phyloP scores from a whole-genome alignment of 2,329 filamentous ascomycete genomes.

The Aspergillus alliaceus region DNA sequence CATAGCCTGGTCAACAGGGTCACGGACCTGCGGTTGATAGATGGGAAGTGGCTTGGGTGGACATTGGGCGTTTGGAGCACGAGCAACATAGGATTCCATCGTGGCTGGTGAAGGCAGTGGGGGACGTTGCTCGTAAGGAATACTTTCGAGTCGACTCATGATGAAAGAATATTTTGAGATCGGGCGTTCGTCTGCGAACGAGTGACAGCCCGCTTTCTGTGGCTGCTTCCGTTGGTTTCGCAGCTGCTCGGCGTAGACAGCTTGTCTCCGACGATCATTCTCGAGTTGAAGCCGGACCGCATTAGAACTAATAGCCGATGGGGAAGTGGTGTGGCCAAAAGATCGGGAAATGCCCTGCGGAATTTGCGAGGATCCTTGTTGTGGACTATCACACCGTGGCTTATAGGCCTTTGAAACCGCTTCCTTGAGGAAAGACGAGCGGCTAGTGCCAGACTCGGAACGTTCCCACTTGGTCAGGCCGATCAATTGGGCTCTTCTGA shows the following conservation, averaged over 20 bases:
- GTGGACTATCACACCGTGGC: slow-evolving; percentile 29
- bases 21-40: slow-evolving; percentile 37
- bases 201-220: slow-evolving; percentile 12
- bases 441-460: slow-evolving; percentile 47
- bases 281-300: slow-evolving; percentile 15
- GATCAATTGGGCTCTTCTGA: slow-evolving; percentile 53
- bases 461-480: slow-evolving; percentile 60
- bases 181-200: slow-evolving; percentile 37
- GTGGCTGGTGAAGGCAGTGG: slow-evolving; percentile 17
- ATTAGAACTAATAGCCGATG: slow-evolving; percentile 8
- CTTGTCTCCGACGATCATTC: slow-evolving; percentile 29
- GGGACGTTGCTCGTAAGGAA: slow-evolving; percentile 12
- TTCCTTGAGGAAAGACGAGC: slow-evolving; percentile 60
- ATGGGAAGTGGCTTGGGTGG: background rate
- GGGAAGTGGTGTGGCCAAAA: slow-evolving; percentile 4
- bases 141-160: slow-evolving; percentile 34
- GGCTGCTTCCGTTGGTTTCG: slow-evolving; percentile 25
- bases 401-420: slow-evolving; percentile 62
- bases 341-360: slow-evolving; percentile 15
- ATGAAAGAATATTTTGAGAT: slow-evolving; percentile 41
- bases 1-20: slow-evolving; percentile 59
- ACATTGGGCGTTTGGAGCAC: background rate
- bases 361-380: background rate
- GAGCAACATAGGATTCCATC: slow-evolving; percentile 18
- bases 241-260: slow-evolving; percentile 34